These are phyloP conservation scores for Aspergillus brunneoviolaceus DNA, from an alignment of 2,329 filamentous ascomycete species.

Conservation along the genomic window DNA sequence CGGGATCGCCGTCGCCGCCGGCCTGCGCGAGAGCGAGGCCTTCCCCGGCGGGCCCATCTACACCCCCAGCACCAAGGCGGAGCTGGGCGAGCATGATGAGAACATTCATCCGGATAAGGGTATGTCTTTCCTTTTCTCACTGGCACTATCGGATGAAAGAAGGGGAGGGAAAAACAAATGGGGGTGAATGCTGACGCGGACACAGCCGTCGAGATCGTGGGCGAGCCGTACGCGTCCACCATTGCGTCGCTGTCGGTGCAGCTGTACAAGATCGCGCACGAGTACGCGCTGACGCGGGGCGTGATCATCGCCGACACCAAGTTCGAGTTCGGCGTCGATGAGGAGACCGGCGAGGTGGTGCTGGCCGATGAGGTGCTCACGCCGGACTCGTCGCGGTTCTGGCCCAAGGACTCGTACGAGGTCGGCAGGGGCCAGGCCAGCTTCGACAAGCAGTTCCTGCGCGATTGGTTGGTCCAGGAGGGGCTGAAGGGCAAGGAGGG, in stretches of 20 bases:
- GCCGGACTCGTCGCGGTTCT: constrained; percentile 82
- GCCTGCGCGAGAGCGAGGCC: constrained; percentile 68
- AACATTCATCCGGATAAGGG: constrained; percentile 76
- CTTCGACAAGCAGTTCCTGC: constrained; percentile 83
- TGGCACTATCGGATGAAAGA: neutral
- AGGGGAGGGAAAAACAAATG: neutral
- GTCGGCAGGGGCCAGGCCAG: constrained; percentile 74
- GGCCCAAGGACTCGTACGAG: constrained; percentile 71
- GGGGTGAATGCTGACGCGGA: too few relatives aligned
- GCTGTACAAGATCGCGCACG: constrained; percentile 59
- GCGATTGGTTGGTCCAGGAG: constrained; percentile 75
- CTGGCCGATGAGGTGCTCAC: constrained; percentile 84
- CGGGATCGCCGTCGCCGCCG: constrained; percentile 67
- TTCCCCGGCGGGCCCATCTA: constrained; percentile 68
- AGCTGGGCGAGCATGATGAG: constrained; percentile 74
- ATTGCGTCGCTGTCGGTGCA: constrained; percentile 65
- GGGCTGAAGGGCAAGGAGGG: constrained; percentile 74
- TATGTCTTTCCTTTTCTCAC: constrained; percentile 23
- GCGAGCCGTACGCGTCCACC: constrained; percentile 61
- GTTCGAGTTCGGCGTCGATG: constrained; percentile 72
- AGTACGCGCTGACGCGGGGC: constrained; percentile 54
- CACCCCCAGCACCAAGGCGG: constrained; percentile 84
- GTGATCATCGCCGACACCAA: constrained; percentile 79
- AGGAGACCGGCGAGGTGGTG: constrained; percentile 65
- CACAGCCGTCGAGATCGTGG: constrained; percentile 59